Evolutionary conservation across 768 basidiomycete genomes (phyloP).

Genomic region (Mycena kentingensis): DNA sequence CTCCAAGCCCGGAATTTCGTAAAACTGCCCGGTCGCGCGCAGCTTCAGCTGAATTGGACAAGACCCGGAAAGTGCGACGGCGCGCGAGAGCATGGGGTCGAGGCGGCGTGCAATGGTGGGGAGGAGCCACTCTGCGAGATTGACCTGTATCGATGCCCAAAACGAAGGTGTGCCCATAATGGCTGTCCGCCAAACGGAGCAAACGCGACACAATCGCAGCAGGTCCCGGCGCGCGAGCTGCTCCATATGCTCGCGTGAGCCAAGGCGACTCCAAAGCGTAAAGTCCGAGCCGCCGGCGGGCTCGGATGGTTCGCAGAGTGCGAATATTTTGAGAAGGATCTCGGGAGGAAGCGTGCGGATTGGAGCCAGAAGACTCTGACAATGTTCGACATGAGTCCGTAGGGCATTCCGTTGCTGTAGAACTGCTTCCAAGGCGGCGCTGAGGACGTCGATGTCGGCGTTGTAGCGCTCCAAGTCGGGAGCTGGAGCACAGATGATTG

Average conservation of each 20-base stretch:
- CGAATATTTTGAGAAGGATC: conserved; percentile 7
- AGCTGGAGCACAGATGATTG: not conserved
- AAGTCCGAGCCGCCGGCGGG: not conserved
- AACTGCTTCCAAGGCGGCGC: not conserved
- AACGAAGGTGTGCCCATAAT: conserved; percentile 7
- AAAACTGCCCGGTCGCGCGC: not conserved
- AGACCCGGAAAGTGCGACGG: not conserved
- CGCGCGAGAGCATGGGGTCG: not conserved
- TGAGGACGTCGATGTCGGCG: conserved; percentile 1
- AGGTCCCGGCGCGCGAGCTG: conserved; percentile 2
- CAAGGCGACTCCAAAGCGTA: not conserved
- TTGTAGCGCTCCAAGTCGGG: not conserved
- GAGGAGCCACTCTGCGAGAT: conserved; percentile 4
- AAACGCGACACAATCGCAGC: conserved; percentile 1
- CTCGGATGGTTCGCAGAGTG: not conserved
- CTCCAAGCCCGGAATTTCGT: not conserved
- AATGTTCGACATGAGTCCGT: not conserved
- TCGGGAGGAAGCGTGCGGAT: conserved; percentile 11
- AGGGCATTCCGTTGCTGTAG: conserved; percentile 1
- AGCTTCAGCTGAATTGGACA: conserved; percentile 2
- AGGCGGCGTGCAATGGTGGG: not conserved
- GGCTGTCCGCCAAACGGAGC: not conserved
- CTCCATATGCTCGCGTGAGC: conserved; percentile 2
- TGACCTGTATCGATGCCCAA: conserved; percentile 7
- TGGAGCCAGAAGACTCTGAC: conserved; percentile 4